These are phyloP conservation scores for Prosopis cineraria DNA, from an alignment of 306 rosid genomes.

Conservation along the genomic window DNA sequence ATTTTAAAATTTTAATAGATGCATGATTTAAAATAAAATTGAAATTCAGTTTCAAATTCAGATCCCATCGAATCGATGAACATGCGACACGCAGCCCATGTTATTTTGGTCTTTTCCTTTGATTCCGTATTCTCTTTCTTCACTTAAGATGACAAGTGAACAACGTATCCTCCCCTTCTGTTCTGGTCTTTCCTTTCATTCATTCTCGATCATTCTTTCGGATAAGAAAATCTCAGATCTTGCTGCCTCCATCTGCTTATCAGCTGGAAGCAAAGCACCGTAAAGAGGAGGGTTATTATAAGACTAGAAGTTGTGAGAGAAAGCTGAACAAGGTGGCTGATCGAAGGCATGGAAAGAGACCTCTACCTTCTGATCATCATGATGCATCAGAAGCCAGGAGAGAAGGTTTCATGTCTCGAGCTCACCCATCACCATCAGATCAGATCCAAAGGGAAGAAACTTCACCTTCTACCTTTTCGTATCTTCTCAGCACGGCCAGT, in stretches of 20 bases:
- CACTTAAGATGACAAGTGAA: slow-evolving; percentile 39
- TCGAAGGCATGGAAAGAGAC: slow-evolving; percentile 51
- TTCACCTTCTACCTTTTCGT: slow-evolving; percentile 35
- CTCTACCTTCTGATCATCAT: slow-evolving; percentile 40
- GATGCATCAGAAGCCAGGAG: slow-evolving; percentile 39
- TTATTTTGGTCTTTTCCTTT: slow-evolving; percentile 31
- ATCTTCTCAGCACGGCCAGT: slow-evolving; percentile 14
- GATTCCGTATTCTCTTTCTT: neutral
- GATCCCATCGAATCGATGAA: no score
- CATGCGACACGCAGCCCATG: no score
- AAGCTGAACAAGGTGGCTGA: slow-evolving; percentile 51
- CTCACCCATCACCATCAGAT: slow-evolving; percentile 22
- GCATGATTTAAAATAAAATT: no score
- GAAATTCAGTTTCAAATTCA: no score
- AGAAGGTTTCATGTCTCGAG: slow-evolving; percentile 22
- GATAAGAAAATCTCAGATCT: slow-evolving; percentile 42
- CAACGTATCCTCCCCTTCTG: slow-evolving; percentile 23
- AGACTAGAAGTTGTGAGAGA: slow-evolving; percentile 1
- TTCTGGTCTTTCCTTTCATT: slow-evolving; percentile 31
- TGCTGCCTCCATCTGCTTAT: neutral
- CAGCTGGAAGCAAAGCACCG: slow-evolving; percentile 4
- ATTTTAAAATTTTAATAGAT: no score
- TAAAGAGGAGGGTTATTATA: neutral
- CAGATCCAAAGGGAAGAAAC: slow-evolving; percentile 30
- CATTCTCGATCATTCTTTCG: slow-evolving; percentile 6